These are phyloP conservation scores for Kodamaea suecica DNA, from an alignment of 1,139 yeast genomes.

Conservation along the genomic window DNA sequence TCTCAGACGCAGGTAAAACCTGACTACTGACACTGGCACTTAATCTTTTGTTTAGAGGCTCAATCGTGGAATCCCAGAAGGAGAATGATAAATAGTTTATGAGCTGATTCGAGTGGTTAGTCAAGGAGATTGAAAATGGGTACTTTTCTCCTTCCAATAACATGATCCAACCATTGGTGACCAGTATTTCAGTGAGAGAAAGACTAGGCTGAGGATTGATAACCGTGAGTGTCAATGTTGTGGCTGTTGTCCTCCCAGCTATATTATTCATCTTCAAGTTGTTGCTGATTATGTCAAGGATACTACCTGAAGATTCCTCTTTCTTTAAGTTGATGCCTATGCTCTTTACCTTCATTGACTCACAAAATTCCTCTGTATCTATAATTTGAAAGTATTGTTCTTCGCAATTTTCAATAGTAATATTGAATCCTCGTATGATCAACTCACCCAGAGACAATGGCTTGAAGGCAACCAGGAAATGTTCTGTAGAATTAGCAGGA, in stretches of 20 bases:
- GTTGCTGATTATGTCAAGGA: slow-evolving; percentile 17
- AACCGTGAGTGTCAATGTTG: slow-evolving; percentile 34
- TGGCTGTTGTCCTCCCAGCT: slow-evolving; percentile 19
- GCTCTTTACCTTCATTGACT: slow-evolving; percentile 16
- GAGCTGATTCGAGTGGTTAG: slow-evolving; percentile 54
- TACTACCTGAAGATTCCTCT: neutral
- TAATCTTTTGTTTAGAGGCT: slow-evolving; percentile 48
- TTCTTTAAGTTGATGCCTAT: neutral
- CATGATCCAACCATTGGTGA: slow-evolving; percentile 69
- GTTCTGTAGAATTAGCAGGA: slow-evolving; percentile 30
- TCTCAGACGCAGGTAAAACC: slow-evolving; percentile 54
- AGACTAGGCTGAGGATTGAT: slow-evolving; percentile 68
- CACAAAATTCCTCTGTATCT: slow-evolving; percentile 23
- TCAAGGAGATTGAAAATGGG: slow-evolving; percentile 48
- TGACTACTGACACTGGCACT: slow-evolving; percentile 23
- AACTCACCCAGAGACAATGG: slow-evolving; percentile 33
- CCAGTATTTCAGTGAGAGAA: slow-evolving; percentile 49
- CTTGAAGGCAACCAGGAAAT: slow-evolving; percentile 34
- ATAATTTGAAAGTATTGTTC: slow-evolving; percentile 31
- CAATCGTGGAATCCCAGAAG: slow-evolving; percentile 73
- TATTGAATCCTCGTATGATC: slow-evolving; percentile 31
- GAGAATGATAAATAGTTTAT: slow-evolving; percentile 60
- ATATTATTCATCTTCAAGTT: slow-evolving; percentile 23
- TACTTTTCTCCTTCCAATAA: slow-evolving; percentile 74
- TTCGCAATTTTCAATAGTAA: slow-evolving; percentile 28